These are phyloP conservation scores for Rhytidiadelphus loreus DNA, from an alignment of 225 moss, liverwort and hornwort genomes.

Conservation along the genomic window DNA sequence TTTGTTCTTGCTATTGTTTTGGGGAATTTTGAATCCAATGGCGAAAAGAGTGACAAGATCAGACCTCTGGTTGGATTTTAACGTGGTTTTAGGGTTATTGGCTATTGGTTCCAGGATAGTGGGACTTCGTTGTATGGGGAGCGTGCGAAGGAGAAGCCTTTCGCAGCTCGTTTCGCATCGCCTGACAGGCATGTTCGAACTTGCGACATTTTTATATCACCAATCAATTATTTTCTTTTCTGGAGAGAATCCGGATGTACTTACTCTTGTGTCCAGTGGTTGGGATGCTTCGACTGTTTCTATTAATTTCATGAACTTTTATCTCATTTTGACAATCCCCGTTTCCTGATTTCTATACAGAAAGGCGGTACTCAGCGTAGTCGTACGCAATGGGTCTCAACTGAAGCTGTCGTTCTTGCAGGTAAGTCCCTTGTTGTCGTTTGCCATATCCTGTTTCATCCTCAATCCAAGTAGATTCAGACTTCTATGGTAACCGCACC, in stretches of 20 bases:
- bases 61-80: neutral
- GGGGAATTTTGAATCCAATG: neutral
- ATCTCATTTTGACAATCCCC: neutral
- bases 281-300: neutral
- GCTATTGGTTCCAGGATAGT: constrained; percentile 40
- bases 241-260: neutral
- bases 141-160: constrained; percentile 82
- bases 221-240: neutral
- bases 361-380: constrained; percentile 78
- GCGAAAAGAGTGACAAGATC: neutral
- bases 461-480: neutral
- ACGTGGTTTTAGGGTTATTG: neutral
- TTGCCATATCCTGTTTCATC: neutral
- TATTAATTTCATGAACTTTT: neutral
- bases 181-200: constrained; percentile 47
- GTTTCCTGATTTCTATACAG: constrained; percentile 20
- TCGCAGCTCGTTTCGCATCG: constrained; percentile 91
- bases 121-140: constrained; percentile 69
- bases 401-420: constrained; percentile 87
- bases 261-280: neutral
- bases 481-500: neutral
- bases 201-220: neutral
- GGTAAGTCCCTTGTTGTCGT: constrained; percentile 7
- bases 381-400: constrained; percentile 63
- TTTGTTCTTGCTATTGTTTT: neutral